Percentiles rank a stretch among this genome's conserved stretches.
phyloP scores from a whole-genome alignment of 2,329 filamentous ascomycete genomes.

The Stagonosporopsis rhizophila region DNA sequence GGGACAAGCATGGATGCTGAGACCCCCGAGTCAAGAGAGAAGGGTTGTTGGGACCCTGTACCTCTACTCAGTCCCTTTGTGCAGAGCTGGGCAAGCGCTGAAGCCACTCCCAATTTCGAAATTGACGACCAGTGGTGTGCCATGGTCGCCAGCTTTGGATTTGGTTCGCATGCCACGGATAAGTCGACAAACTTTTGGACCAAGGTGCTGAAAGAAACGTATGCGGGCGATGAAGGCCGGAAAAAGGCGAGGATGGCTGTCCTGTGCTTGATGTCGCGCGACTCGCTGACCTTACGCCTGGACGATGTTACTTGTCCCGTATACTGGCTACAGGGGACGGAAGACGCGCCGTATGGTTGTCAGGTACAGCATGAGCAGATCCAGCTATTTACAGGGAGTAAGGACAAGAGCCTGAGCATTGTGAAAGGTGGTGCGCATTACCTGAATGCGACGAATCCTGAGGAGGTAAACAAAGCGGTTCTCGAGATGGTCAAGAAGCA shows the following conservation, averaged over 20 bases:
- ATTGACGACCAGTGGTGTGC: slow-evolving; percentile 54
- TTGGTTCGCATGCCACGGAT: slow-evolving; percentile 51
- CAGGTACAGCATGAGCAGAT: slow-evolving; percentile 21
- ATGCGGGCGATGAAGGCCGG: slow-evolving; percentile 58
- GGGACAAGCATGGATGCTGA: slow-evolving; percentile 62
- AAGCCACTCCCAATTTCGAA: slow-evolving; percentile 52
- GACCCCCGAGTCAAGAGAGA: slow-evolving; percentile 50
- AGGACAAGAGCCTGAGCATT: slow-evolving; percentile 12
- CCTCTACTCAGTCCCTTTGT: slow-evolving; percentile 45
- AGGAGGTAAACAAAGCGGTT: slow-evolving; percentile 15
- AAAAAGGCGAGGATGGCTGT: slow-evolving; percentile 56
- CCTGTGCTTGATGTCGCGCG: slow-evolving; percentile 56
- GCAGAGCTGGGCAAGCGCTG: slow-evolving; percentile 50
- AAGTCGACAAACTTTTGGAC: slow-evolving; percentile 54
- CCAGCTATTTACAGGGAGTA: slow-evolving; percentile 12
- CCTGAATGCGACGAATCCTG: slow-evolving; percentile 18
- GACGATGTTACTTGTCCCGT: slow-evolving; percentile 59
- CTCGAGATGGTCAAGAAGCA: slow-evolving; percentile 17
- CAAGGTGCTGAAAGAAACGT: slow-evolving; percentile 53
- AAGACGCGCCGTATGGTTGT: slow-evolving; percentile 16
- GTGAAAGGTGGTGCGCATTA: slow-evolving; percentile 21
- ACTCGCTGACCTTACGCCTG: slow-evolving; percentile 55
- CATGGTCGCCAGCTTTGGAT: slow-evolving; percentile 56
- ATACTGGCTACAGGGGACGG: slow-evolving; percentile 53
- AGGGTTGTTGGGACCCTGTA: slow-evolving; percentile 58